Evolutionary conservation across 192 early-diverging fungal species (phyloP), one percentile per base, ranked within the genome.

Genomic region (Radiomyces spectabilis): DNA sequence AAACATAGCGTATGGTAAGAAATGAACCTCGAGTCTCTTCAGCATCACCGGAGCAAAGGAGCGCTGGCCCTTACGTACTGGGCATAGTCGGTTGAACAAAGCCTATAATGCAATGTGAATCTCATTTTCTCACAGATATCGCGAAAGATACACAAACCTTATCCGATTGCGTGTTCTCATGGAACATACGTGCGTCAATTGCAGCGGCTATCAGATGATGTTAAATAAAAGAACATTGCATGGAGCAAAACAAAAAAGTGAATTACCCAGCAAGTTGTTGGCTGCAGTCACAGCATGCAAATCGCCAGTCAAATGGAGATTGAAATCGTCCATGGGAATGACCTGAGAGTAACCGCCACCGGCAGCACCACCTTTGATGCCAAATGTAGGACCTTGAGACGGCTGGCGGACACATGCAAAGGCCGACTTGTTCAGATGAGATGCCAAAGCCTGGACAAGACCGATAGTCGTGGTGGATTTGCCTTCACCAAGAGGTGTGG

Each of bases 401-500:
- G 96, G 96, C 67, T 98, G 96, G 21, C 96, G 84, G n/a, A 98
- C 93, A 76, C 94, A 97, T 15, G 93, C 94, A 72, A 98, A 94
- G 0, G 87, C 88, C 25, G 82, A 74, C 59, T 86, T 85, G 37
- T 85, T 78, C 55, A 94, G 74, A 45, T 97, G 89, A 8, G 96
- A 92, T 32, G 93, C 94, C 16, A 98, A 73, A 4, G 96, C 90
- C 65, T 98, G 96, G 18, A 84, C 78, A 38, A 98, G 84, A 18
- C 96, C 96, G 47, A 98, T 87, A 9, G 91, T 88, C 10, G 92
- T 94, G 2, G 96, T 98, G 9, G 96, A 98, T 68, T 98, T 98
- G 59, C 96, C 96, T 72, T 98, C 96, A 41, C 96, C 96, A 0
- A 98, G 80, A 35, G 96, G 96, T 5, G 96, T 98, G 8, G 96